A percentile compares a stretch with the other conserved stretches of the same genome.
Evolutionary conservation across 2,329 filamentous ascomycete genomes (phyloP).

Genomic region (Cladosporium colombiae): DNA sequence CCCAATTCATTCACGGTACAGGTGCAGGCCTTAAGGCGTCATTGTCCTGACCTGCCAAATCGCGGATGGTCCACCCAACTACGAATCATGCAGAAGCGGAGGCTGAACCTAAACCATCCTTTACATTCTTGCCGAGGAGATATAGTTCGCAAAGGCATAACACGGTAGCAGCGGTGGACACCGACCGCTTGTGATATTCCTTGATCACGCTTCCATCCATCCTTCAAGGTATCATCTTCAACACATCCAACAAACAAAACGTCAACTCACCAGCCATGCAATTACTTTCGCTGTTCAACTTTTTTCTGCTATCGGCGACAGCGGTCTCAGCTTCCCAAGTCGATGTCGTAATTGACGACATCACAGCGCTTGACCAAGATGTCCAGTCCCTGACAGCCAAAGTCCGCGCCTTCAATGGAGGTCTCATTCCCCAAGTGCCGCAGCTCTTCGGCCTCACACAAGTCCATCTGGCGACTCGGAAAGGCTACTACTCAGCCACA

Average conservation of each 20-base stretch:
- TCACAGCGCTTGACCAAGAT: conserved; percentile 30
- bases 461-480: conserved; percentile 25
- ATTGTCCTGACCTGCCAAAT: not conserved
- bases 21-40: not conserved
- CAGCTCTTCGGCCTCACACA: conserved; percentile 8
- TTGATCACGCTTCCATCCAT: not conserved
- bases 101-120: not conserved
- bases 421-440: conserved; percentile 25
- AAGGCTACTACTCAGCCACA: conserved; percentile 25
- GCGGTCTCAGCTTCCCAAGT: conserved; percentile 17
- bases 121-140: not conserved
- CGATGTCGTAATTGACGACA: conserved; percentile 27
- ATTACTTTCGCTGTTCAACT: not conserved
- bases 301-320: not conserved
- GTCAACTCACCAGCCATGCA: not conserved
- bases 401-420: conserved; percentile 29
- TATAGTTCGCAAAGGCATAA: not conserved
- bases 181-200: not conserved
- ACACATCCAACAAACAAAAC: not conserved
- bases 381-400: conserved; percentile 28
- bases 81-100: not conserved
- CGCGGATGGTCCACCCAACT: not conserved
- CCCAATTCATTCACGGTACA: not conserved
- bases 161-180: not conserved
- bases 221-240: not conserved